These are phyloP conservation scores for Colletotrichum paranaense DNA, from an alignment of 2,329 filamentous ascomycete genomes.

Conservation along the genomic window DNA sequence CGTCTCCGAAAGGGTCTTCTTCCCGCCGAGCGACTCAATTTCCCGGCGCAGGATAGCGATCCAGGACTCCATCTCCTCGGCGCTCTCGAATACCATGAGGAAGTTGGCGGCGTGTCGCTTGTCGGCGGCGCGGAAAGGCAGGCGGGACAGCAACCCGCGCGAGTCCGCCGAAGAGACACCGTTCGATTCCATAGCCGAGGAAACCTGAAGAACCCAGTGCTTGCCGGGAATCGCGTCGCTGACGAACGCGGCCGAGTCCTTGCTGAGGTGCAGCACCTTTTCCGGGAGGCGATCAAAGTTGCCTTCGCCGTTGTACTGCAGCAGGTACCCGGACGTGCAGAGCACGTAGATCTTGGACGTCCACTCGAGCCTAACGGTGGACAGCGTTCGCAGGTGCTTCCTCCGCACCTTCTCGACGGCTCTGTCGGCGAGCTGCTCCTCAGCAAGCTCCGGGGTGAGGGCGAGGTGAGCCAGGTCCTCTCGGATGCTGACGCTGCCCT, in stretches of 20 bases:
- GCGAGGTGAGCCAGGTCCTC: conserved; percentile 45
- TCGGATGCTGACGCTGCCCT: conserved; percentile 51
- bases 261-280: conserved; percentile 77
- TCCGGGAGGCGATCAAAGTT: conserved; percentile 79
- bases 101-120: conserved; percentile 71
- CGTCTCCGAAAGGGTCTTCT: conserved; percentile 70
- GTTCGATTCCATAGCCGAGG: conserved; percentile 71
- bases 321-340: conserved; percentile 75
- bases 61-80: conserved; percentile 83
- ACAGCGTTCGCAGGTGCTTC: conserved; percentile 57
- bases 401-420: conserved; percentile 54
- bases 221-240: conserved; percentile 83
- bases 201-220: conserved; percentile 84
- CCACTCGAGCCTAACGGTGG: conserved; percentile 68
- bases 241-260: conserved; percentile 81
- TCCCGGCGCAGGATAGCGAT: conserved; percentile 74
- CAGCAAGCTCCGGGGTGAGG: conserved; percentile 38
- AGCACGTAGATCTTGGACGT: conserved; percentile 79
- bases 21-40: conserved; percentile 77
- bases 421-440: conserved; percentile 43
- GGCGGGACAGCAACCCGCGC: conserved; percentile 73
- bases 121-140: conserved; percentile 69
- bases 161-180: conserved; percentile 61
- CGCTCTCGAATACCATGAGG: conserved; percentile 78
- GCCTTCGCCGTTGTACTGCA: conserved; percentile 80